phyloP scores from a whole-genome alignment of 306 rosid genomes.

The Luffa aegyptiaca region DNA sequence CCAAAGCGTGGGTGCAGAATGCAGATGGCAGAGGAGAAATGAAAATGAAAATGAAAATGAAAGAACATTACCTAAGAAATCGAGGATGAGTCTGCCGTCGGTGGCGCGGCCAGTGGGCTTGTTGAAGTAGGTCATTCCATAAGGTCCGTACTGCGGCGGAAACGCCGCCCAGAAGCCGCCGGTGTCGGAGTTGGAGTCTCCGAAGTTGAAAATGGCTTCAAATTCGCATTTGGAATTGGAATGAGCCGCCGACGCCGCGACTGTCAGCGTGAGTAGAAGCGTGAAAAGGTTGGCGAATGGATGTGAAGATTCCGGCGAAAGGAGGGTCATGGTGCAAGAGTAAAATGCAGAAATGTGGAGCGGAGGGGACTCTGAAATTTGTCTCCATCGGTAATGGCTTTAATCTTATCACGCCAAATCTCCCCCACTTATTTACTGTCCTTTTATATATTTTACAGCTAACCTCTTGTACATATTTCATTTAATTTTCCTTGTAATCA shows the following conservation, averaged over 20 bases:
- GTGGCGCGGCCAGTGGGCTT: constrained; percentile 67
- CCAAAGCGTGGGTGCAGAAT: not conserved
- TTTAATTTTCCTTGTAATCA: too few species aligned
- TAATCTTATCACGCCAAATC: too few species aligned
- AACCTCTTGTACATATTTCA: too few species aligned
- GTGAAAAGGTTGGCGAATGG: not conserved
- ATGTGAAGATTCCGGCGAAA: not conserved
- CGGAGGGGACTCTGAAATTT: not conserved
- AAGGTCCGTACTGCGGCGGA: constrained; percentile 51
- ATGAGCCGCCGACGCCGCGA: constrained; percentile 7
- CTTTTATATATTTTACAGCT: too few species aligned
- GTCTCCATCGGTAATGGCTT: not conserved
- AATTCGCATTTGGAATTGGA: constrained; percentile 32
- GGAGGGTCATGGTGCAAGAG: not conserved
- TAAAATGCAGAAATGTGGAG: not conserved
- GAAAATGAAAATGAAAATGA: too few species aligned
- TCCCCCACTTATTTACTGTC: too few species aligned
- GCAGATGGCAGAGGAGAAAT: too few species aligned
- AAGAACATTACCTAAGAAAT: constrained; percentile 56
- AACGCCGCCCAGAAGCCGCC: constrained; percentile 66
- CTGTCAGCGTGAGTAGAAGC: not conserved
- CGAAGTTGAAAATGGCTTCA: constrained; percentile 68
- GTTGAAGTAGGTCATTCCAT: constrained; percentile 57
- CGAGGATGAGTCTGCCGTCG: constrained; percentile 69
- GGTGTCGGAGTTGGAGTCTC: constrained; percentile 66